Percentiles rank a stretch among this genome's conserved stretches.
Evolutionary conservation across 208 protist species (phyloP).

Genomic region (Zelonia costaricensis): DNA sequence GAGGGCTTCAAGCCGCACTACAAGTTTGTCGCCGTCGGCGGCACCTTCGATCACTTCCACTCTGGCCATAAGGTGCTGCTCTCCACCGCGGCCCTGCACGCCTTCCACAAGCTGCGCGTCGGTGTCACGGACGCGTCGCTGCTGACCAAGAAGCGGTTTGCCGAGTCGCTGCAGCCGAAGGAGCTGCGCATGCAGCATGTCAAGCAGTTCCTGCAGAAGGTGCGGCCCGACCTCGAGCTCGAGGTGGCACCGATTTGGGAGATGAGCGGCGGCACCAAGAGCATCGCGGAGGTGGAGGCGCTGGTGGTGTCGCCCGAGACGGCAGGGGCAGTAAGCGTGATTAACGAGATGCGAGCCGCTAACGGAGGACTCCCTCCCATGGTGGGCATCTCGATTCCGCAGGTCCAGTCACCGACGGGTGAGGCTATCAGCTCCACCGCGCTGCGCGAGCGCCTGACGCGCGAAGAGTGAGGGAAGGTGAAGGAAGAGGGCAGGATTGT

Average conservation of each 20-base stretch:
- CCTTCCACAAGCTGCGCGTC: slow-evolving; percentile 57
- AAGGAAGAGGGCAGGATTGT: not conserved
- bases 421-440: slow-evolving; percentile 72
- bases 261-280: slow-evolving; percentile 67
- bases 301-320: slow-evolving; percentile 86
- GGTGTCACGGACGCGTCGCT: slow-evolving; percentile 68
- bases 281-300: slow-evolving; percentile 64
- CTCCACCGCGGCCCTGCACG: slow-evolving; percentile 69
- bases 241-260: slow-evolving; percentile 69
- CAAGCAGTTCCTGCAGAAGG: slow-evolving; percentile 40
- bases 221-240: slow-evolving; percentile 65
- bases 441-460: slow-evolving; percentile 33
- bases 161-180: slow-evolving; percentile 64
- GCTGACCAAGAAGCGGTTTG: slow-evolving; percentile 69
- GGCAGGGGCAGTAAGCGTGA: slow-evolving; percentile 38
- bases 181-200: slow-evolving; percentile 56
- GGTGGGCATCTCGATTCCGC: slow-evolving; percentile 56
- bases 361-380: slow-evolving; percentile 54
- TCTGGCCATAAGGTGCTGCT: slow-evolving; percentile 88
- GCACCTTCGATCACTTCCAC: slow-evolving; percentile 92
- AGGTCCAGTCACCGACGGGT: slow-evolving; percentile 43
- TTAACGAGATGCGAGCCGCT: slow-evolving; percentile 66
- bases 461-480: too few relatives aligned
- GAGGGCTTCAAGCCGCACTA: slow-evolving; percentile 63
- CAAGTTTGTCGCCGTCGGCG: slow-evolving; percentile 82